These are phyloP conservation scores for Glomus cerebriforme DNA, from an alignment of 192 early-diverging fungal genomes.

Conservation along the genomic window DNA sequence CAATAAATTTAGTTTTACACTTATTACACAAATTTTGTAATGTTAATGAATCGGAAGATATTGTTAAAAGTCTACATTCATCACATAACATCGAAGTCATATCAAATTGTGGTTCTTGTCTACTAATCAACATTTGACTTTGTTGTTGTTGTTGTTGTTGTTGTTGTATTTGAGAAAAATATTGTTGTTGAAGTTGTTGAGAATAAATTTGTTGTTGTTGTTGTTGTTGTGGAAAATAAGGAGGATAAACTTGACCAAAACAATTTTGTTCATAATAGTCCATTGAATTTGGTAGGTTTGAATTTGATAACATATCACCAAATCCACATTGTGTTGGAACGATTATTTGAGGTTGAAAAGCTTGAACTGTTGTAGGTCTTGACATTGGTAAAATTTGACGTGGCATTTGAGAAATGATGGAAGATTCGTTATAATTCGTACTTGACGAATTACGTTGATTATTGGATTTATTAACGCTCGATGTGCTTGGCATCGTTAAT, in stretches of 20 bases:
- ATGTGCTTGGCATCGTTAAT: conserved; percentile 24
- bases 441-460: not conserved
- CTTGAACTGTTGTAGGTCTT: not conserved
- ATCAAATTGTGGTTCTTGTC: not conserved
- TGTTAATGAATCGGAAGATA: not conserved
- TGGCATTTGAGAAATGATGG: too few relatives aligned
- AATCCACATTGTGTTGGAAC: conserved; percentile 10
- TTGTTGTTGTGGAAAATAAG: not conserved
- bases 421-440: not conserved
- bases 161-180: conserved; percentile 8
- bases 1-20: conserved; percentile 3
- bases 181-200: not conserved
- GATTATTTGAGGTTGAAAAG: conserved; percentile 18
- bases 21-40: conserved; percentile 1
- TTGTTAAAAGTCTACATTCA: not conserved
- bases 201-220: not conserved
- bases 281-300: not conserved
- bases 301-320: conserved; percentile 9
- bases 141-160: conserved; percentile 14
- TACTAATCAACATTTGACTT: not conserved
- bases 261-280: conserved; percentile 4
- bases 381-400: conserved; percentile 22
- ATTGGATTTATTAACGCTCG: conserved; percentile 6
- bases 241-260: not conserved
- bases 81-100: not conserved